phyloP scores from a whole-genome alignment of 495 filamentous ascomycete genomes.

The Cercophora scortea region DNA sequence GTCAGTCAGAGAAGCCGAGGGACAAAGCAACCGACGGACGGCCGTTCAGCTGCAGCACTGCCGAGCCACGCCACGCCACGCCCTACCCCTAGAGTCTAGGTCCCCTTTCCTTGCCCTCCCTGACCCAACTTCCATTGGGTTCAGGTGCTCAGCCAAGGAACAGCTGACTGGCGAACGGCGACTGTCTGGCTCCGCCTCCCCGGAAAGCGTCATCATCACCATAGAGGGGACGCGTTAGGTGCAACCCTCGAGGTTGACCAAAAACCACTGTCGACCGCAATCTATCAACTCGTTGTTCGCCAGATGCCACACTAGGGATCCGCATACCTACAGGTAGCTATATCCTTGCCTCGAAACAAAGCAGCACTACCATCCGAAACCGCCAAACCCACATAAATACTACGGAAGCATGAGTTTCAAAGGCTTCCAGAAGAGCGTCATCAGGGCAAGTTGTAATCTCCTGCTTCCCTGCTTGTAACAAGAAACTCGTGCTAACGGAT shows the following conservation, averaged over 20 bases:
- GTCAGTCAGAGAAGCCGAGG: no score
- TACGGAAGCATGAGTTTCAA: slow-evolving; percentile 78
- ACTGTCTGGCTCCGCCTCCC: slow-evolving; percentile 9
- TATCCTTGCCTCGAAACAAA: not conserved
- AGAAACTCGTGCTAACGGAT: not conserved
- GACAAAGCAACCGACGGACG: no score
- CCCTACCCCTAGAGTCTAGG: no score
- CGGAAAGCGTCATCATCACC: slow-evolving; percentile 16
- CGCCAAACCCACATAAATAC: not conserved
- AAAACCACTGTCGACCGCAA: no score
- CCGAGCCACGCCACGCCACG: no score
- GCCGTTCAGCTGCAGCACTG: no score
- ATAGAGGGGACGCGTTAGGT: slow-evolving; percentile 1
- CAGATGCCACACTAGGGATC: not conserved
- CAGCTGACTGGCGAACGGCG: slow-evolving; percentile 1
- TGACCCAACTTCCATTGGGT: not conserved
- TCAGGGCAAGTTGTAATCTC: slow-evolving; percentile 49
- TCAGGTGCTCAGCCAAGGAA: slow-evolving; percentile 14
- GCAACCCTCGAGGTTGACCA: slow-evolving; percentile 4
- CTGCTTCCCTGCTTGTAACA: not conserved
- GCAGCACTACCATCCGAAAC: not conserved
- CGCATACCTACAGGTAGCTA: not conserved
- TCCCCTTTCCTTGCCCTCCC: not conserved
- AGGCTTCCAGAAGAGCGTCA: slow-evolving; percentile 84
- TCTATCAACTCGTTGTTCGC: not conserved